Evolutionary conservation across 1,284 basidiomycete genomes (phyloP), one percentile per base, ranked within the genome.

Genomic region (Earliella scabrosa): DNA sequence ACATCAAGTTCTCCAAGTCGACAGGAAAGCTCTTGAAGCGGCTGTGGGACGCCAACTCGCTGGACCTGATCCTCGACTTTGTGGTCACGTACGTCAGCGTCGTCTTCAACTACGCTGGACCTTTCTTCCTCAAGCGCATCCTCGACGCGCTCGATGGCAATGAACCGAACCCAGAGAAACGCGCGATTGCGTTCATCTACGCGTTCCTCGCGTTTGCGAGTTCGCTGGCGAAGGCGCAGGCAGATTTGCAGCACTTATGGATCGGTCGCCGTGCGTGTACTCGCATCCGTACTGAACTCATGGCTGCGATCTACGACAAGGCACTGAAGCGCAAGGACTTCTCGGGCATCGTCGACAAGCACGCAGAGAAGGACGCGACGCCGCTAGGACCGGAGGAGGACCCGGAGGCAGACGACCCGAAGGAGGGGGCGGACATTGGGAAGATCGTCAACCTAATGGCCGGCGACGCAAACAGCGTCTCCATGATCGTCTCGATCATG

Each of bases 221-320:
- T 16, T 79, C 83, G 1, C 48, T 87, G 0, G 65, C 77, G 53
- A 91, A 91, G 72, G 82, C 85, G 0, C 76, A 91, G 68, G 77
- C 82, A 0, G 92, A 95, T 62, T 74, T 92, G 2, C 83, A 90
- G 51, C 92, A 93, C 67, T 75, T 95, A 2, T 94, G 90, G 87
- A 85, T 83, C 61, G 83, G 86, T 11, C 81, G 92, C 21, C 81
- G 92, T n/a, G 88, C 86, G 0, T 72, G 79, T 9, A 87, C 88
- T 11, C 78, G 91, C 20, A 82, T 90, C 21, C 83, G 88, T 16
- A 80, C 84, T 4, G 86, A 90, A 71, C 79, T 95, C 14, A 93
- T 90, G 79, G 82, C 90, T 0, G 78, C 90, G 0, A 90, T 97
- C 51, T 98, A 96, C 67, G 90, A 95, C 70, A 97, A 97, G 71